Conservation (phyloP, 139 green algal species). For the Haematococcus lacustris region DNA sequence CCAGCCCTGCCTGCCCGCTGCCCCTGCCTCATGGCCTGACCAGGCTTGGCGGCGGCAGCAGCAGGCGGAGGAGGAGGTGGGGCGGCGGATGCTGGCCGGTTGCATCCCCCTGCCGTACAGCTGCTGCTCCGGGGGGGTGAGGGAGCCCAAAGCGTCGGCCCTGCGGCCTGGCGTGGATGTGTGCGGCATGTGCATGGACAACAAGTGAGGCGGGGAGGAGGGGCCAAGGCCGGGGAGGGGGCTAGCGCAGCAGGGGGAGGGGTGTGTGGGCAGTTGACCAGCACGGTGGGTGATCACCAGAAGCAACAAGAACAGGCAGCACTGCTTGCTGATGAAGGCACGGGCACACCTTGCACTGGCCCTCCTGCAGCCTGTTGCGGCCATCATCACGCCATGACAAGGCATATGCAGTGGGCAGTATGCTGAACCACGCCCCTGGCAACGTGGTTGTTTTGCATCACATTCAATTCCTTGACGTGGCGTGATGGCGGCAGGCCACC, state of each 20-base stretch:
- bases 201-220: constrained; percentile 1
- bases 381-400: not conserved
- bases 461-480: too few relatives aligned
- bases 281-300: not conserved
- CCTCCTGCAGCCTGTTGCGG: not conserved
- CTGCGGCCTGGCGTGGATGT: constrained; percentile 6
- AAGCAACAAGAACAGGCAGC: not conserved
- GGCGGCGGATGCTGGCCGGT: too few relatives aligned
- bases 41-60: too few relatives aligned
- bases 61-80: too few relatives aligned
- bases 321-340: not conserved
- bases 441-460: too few relatives aligned
- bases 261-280: not conserved
- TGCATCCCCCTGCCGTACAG: not conserved
- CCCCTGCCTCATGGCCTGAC: too few relatives aligned
- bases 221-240: too few relatives aligned
- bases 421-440: too few relatives aligned
- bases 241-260: not conserved
- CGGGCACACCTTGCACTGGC: not conserved
- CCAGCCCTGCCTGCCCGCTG: too few relatives aligned
- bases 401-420: too few relatives aligned
- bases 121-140: not conserved
- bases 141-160: not conserved
- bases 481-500: too few relatives aligned
- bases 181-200: constrained; percentile 8